Base-by-base conservation (phyloP, 805 yeast species). In the Clavispora santaluciae region DNA sequence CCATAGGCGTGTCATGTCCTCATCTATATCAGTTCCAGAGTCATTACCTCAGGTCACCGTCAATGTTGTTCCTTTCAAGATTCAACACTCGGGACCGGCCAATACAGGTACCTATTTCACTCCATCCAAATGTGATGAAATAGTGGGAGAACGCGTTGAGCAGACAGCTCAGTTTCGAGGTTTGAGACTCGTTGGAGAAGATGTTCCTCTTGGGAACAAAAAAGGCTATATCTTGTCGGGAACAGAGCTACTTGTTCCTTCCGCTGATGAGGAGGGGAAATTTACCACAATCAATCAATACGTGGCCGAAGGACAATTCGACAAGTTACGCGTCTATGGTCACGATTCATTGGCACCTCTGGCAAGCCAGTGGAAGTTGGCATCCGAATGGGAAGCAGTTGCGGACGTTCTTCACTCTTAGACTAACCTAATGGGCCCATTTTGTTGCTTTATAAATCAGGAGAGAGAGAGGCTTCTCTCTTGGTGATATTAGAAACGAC, bases 141-240 rank as follows among this genome's bases (percentile, higher is more conserved):
- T 7, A n/a, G 36, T 35, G 6, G 34, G 17, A 2, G 42, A 33
- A 20, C 37, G 38, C 6, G 43, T 24, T n/a, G 22, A n/a, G 12
- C 41, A 38, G 7, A 23, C 29, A 7, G 48, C 52, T 12, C 39
- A 38, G n/a, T 51, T 51, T 29, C 40, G 55, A 15, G 55, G 55
- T 7, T 39, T 51, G 38, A 41, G 39, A 10, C 35, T 51, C 10
- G 35, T 43, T 12, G 55, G 55, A 5, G 39, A 38, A 18, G 31
- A 40, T 4, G 7, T 45, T 12, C 36, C 37, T 10, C 38, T 50
- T 8, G 35, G 34, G 8, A 25, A 36, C 7, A 44, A 44, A 23
- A 29, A 22, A 3, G 55, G 49, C 2, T 40, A 35, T 23, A 17
- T 49, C 5, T 38, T 50, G 15, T 33, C 38, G 3, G 28, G 36